Base-by-base conservation (phyloP, 2,329 filamentous ascomycete genomes). In the Phoma sp. region DNA sequence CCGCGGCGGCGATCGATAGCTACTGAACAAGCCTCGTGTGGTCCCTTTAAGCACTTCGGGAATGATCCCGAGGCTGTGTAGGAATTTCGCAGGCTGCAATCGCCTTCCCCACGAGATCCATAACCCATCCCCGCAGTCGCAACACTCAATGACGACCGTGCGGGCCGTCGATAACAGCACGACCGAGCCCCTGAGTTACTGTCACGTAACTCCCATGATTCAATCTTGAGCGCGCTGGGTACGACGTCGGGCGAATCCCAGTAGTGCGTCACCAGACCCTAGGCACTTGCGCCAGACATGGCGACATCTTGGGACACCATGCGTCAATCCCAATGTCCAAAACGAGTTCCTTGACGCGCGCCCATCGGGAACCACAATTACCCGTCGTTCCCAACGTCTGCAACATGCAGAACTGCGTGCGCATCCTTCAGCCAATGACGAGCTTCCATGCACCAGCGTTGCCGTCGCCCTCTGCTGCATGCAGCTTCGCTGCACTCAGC, bases 401-500 rank as follows among this genome's bases (percentile, higher is more conserved):
- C 54, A 53, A 43, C 39, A 23, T 43, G 45, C 45, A 54, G 34
- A 40, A 40, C 33, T 48, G 51, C 40, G 15, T 26, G n/a, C 28
- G 39, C 17, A 36, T 20, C 15, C 33, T 49, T 73, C 67, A 73
- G 47, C 71, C 68, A 68, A 68, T 72, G 53, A 66, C 66, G 46
- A 65, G 56, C 46, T 57, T 50, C 74, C 74, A 76, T n/a, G 70
- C 57, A 23, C 52, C 62, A 49, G 60, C 58, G 51, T 67, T 65
- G 57, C 71, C 73, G 60, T 69, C 64, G 59, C 62, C 68, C 61
- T 71, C 65, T 21, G 68, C 60, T 47, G 69, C 65, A 59, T 74
- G 78, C 43, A 83, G 72, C 66, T 78, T 79, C 33, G 83, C 83
- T 34, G 81, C 78, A 23, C 75, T 74, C 60, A 80, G 71, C 72